A percentile compares a stretch with the other conserved stretches of the same genome.
phyloP scores from a whole-genome alignment of 2,329 filamentous ascomycete genomes.

The Colletotrichum sublineola region DNA sequence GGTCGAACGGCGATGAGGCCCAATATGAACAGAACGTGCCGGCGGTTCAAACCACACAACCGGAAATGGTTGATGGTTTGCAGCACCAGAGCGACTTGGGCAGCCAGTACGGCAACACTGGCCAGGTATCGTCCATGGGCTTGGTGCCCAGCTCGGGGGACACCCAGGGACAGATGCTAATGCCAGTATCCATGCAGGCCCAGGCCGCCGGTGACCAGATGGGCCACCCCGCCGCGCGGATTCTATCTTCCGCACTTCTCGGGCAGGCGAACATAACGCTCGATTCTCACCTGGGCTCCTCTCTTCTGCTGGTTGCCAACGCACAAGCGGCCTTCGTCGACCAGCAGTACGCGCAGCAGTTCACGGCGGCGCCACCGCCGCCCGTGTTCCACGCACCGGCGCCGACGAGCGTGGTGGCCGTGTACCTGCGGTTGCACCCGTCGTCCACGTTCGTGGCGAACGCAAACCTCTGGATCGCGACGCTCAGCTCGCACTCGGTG shows the following conservation, averaged over 20 bases:
- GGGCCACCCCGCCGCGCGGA: conserved; percentile 28
- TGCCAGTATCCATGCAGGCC: conserved; percentile 37
- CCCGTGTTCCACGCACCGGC: conserved; percentile 46
- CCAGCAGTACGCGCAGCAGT: conserved; percentile 51
- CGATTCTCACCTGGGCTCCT: conserved; percentile 54
- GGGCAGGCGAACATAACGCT: conserved; percentile 46
- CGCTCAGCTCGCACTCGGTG: conserved; percentile 69
- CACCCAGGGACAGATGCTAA: conserved; percentile 35
- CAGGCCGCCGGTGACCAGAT: conserved; percentile 28
- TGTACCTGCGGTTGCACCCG: conserved; percentile 78
- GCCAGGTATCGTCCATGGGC: conserved; percentile 36
- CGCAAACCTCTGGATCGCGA: conserved; percentile 74
- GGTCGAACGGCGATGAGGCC: background rate
- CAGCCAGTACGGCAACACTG: conserved; percentile 32
- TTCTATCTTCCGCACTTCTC: conserved; percentile 31
- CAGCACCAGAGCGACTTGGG: conserved; percentile 12
- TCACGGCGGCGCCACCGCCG: conserved; percentile 42
- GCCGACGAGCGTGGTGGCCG: conserved; percentile 62
- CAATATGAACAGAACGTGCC: background rate
- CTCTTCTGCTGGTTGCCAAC: conserved; percentile 55
- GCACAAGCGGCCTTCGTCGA: conserved; percentile 53
- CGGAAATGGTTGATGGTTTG: conserved; percentile 39
- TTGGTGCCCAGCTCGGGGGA: conserved; percentile 27
- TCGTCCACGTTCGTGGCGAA: conserved; percentile 68
- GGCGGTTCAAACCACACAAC: conserved; percentile 10